Base-by-base conservation (phyloP, 2,329 filamentous ascomycete species). In the Fusarium sambucinum region DNA sequence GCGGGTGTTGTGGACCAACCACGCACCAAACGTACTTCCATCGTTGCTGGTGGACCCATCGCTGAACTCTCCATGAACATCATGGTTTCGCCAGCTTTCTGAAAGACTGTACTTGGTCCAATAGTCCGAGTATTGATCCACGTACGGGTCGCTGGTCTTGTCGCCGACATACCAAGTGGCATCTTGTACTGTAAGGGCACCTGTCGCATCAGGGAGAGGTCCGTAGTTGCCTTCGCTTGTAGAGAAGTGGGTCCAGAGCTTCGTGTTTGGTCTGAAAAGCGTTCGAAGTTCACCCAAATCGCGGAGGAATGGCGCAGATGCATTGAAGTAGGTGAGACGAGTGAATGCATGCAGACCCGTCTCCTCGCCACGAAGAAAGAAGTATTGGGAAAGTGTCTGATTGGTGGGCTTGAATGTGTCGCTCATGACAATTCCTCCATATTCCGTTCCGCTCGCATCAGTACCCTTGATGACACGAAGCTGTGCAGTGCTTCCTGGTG, bases 61-160 rank as follows among this genome's bases (percentile, higher is more conserved):
- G 19, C 69, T 74, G 41, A 73, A 79, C 73, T 83, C 77, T 0
- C 86, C 87, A 61, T 89, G 86, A 1, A 84, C 86, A n/a, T 81
- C 81, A 54, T 89, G 86, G 48, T 87, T 80, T 33, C 86, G 80
- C 85, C 86, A 89, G 4, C 81, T 80, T 61, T 86, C 85, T 1
- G 81, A 80, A 57, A 90, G 88, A 0, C 84, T 89, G 69, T 90
- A 90, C 69, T 90, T 90, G 11, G 87, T 90, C 71, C 89, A 90
- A 72, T 89, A 90, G 44, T 88, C 84, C 0, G 84, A 81, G 56
- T 85, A 83, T 25, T 86, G 78, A 17, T 81, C 74, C 0, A 86
- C 83, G 61, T 89, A 90, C 0, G 83, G 79, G 66, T 87, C 84
- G 23, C 83, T 73, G 0, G 82, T 81, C 0, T 82, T 83, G 46